Conservation (phyloP, 2,329 filamentous ascomycete species). For the Zymoseptoria tritici region DNA sequence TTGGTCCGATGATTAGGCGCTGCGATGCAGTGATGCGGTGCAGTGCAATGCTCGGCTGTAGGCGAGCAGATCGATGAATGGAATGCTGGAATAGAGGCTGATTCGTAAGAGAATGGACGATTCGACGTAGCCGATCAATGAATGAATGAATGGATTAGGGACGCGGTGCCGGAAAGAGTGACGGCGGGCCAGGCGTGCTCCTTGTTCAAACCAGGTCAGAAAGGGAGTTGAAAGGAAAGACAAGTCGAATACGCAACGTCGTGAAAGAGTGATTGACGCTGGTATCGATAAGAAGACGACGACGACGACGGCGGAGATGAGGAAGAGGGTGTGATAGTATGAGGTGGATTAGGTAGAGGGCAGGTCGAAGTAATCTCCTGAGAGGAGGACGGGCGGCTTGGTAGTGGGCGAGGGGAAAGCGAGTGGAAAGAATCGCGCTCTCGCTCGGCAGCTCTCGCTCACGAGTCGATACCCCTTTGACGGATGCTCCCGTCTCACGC, state of each 20-base stretch:
- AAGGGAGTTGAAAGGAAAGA: constrained; percentile 18
- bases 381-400: neutral
- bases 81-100: neutral
- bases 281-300: constrained; percentile 7
- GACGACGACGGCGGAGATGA: constrained; percentile 3
- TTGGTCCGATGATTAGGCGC: constrained; percentile 3
- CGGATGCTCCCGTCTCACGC: no score
- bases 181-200: constrained; percentile 14
- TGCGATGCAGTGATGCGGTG: neutral
- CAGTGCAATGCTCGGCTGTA: constrained; percentile 6
- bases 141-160: constrained; percentile 17
- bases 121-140: neutral
- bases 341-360: neutral
- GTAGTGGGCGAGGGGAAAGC: neutral
- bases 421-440: neutral
- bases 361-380: neutral
- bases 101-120: neutral
- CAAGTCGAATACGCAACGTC: constrained; percentile 19
- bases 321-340: constrained; percentile 3
- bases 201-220: constrained; percentile 3
- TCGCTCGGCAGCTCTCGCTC: neutral
- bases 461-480: no score
- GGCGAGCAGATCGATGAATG: constrained; percentile 17
- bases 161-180: constrained; percentile 27
- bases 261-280: constrained; percentile 28